A percentile compares a stretch with the other conserved stretches of the same genome.
Evolutionary conservation across 768 basidiomycete species (phyloP).

Genomic region (Peribolospora baueri): DNA sequence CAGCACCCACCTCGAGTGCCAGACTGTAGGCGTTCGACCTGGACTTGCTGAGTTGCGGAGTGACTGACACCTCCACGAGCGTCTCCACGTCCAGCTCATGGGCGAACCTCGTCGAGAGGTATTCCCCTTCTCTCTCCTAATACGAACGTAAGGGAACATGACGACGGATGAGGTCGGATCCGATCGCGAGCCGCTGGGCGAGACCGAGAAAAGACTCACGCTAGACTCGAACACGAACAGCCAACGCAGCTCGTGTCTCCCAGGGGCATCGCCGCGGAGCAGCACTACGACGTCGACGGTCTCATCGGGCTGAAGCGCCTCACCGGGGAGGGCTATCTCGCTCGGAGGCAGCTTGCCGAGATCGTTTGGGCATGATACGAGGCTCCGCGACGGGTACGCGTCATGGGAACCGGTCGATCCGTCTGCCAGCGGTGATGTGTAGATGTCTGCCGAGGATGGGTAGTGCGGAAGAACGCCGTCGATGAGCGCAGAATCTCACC

Average conservation of each 20-base stretch:
- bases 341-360: constrained; percentile 28
- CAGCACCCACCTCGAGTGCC: constrained; percentile 7
- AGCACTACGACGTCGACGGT: constrained; percentile 30
- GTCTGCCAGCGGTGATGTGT: background rate
- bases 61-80: constrained; percentile 31
- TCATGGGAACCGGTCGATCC: background rate
- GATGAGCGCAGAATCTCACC: too few relatives aligned
- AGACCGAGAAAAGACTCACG: constrained; percentile 18
- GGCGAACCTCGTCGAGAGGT: constrained; percentile 33
- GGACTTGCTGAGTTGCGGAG: constrained; percentile 26
- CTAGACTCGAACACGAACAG: constrained; percentile 43
- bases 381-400: constrained; percentile 16
- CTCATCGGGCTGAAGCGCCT: constrained; percentile 27
- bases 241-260: constrained; percentile 31
- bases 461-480: background rate
- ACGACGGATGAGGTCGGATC: too few relatives aligned
- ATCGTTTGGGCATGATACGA: constrained; percentile 31
- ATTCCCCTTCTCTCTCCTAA: constrained; percentile 15
- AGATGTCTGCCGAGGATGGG: background rate
- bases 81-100: constrained; percentile 37
- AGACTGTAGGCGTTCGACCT: constrained; percentile 6
- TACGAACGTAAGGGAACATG: constrained; percentile 12
- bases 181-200: constrained; percentile 22
- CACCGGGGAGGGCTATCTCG: constrained; percentile 18
- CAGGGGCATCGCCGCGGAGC: constrained; percentile 29